Base-by-base conservation (phyloP, 2,329 filamentous ascomycete species). In the Thelonectria olida region DNA sequence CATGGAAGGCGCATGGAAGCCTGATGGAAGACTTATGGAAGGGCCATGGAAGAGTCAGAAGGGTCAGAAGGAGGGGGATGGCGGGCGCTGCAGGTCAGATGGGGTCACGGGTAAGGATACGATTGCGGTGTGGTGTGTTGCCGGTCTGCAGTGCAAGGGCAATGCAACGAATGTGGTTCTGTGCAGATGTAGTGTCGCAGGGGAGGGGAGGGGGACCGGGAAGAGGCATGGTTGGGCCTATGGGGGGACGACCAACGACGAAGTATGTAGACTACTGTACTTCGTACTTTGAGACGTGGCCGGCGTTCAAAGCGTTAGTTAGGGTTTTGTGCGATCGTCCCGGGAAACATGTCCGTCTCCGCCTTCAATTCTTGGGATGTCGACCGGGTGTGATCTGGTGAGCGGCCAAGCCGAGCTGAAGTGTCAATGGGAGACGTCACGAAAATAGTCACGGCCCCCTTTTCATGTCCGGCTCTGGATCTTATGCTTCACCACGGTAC, bases 111-210 rank as follows among this genome's bases (percentile, higher is more conserved):
- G 48, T 23, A 38, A 19, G 20, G 38, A 20, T 50, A 28, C 55
- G 55, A 48, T 47, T 58, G 55, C 49, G 56, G 56, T 54, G 56
- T 53, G 56, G 39, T 47, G 52, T 25, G 41, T 53, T 42, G 42
- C 27, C 27, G 12, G 41, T 54, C 27, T 47, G 52, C 28, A 45
- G 27, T 44, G n/a, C 20, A 7, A 10, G 38, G 50, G 50, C 38
- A 38, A 27, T n/a, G n/a, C n/a, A n/a, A n/a, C n/a, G n/a, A n/a
- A n/a, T n/a, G n/a, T n/a, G n/a, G n/a, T n/a, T n/a, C n/a, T n/a
- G n/a, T 53, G 48, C 39, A 41, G 47, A 13, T 47, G 48, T 36
- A 39, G 55, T 48, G 49, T 48, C 12, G 36, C 49, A 39, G 19
- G 19, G 48, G 31, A 41, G 28, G 28, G 28, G 28, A 8, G 7